Conservation (phyloP, 2,329 filamentous ascomycete species). For the Talaromyces rugulosus region DNA sequence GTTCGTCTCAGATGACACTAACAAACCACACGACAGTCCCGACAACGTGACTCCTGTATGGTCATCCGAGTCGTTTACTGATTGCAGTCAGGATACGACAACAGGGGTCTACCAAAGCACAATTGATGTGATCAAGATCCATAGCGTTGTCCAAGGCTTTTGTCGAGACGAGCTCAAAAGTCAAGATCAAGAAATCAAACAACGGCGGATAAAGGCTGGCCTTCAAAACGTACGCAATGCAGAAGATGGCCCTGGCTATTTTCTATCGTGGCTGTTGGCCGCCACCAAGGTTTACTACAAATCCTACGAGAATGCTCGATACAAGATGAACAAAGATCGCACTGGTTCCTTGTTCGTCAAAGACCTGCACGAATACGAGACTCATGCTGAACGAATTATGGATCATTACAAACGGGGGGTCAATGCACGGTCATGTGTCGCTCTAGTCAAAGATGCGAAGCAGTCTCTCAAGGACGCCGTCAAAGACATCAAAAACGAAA, state of each 20-base stretch:
- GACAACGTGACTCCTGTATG: slow-evolving; percentile 3
- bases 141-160: slow-evolving; percentile 46
- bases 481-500: slow-evolving; percentile 37
- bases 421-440: not conserved
- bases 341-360: slow-evolving; percentile 34
- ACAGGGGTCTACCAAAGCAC: slow-evolving; percentile 27
- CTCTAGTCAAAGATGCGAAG: slow-evolving; percentile 32
- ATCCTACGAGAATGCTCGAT: slow-evolving; percentile 39
- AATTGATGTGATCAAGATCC: slow-evolving; percentile 45
- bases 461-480: slow-evolving; percentile 30
- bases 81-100: slow-evolving; percentile 29
- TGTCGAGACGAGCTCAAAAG: slow-evolving; percentile 44
- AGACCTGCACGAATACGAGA: slow-evolving; percentile 47
- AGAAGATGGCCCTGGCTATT: slow-evolving; percentile 26
- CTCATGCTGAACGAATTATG: slow-evolving; percentile 38
- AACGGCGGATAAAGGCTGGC: not conserved
- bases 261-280: slow-evolving; percentile 41
- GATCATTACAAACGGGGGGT: slow-evolving; percentile 34
- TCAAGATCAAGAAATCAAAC: slow-evolving; percentile 27
- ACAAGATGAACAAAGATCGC: slow-evolving; percentile 30
- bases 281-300: slow-evolving; percentile 38
- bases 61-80: slow-evolving; percentile 28
- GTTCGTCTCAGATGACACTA: not conserved
- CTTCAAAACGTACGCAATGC: not conserved
- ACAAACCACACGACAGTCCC: slow-evolving; percentile 2